Evolutionary conservation across 2,329 filamentous ascomycete genomes (phyloP), one percentile per base, ranked within the genome.

Genomic region (Penicillium sp.): DNA sequence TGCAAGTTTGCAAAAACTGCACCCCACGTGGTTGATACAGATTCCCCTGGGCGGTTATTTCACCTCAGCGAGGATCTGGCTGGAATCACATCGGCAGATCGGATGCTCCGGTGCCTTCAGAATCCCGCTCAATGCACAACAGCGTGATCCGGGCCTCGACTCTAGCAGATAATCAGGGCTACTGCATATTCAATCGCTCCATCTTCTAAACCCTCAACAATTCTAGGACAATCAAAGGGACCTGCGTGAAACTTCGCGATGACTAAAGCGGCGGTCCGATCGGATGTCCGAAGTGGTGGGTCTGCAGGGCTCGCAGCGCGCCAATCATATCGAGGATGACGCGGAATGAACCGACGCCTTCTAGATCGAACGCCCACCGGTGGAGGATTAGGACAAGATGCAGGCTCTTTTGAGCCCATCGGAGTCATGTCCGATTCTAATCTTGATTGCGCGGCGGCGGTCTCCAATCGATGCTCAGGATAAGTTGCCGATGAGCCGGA

Each of bases 31-130:
- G 67, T 63, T 12, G 65, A 70, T 52, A 42, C 62, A 6, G 63
- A 67, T 42, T 55, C 66, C n/a, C 68, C 72, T 20, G 66, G 70
- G 48, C 67, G 62, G 59, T 55, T 70, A 45, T 72, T 69, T 66
- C 50, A 55, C 46, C 49, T 72, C 52, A 72, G 68, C 44, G 72
- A 75, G 58, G 57, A 67, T 39, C 53, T 73, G 37, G 67, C 68
- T 35, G 65, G 69, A 12, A 63, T 68, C 15, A 18, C 15, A 18
- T 18, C 15, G 15, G 15, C 15, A 18, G 15, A 18, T 52, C 48
- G 52, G 49, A 46, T 10, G 41, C 6, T 47, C 44, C 47, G 44
- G 29, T 46, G 28, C 24, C 10, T 15, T 23, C 20, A 9, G 18
- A 2, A 23, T 18, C 20, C 8, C 18, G 13, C 9, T 29, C 24